Conservation (phyloP, 1,284 basidiomycete species). For the Dichomitus squalens region DNA sequence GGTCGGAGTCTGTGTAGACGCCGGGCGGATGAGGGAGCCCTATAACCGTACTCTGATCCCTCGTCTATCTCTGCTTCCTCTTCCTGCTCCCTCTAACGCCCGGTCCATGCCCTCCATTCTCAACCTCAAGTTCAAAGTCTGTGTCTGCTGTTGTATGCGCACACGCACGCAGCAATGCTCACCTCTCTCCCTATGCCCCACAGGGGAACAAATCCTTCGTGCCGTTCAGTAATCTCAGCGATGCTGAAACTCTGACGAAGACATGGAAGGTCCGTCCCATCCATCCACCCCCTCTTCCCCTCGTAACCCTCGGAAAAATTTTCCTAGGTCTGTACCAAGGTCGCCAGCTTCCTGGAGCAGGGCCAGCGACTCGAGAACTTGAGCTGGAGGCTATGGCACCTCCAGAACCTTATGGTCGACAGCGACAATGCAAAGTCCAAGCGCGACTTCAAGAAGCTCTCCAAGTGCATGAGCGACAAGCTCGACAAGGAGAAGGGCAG, state of each 20-base stretch:
- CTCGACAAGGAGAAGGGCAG: conserved; percentile 86
- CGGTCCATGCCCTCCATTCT: conserved; percentile 75
- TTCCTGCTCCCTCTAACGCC: conserved; percentile 23
- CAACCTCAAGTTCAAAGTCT: conserved; percentile 85
- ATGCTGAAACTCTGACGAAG: conserved; percentile 79
- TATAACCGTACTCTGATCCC: conserved; percentile 30
- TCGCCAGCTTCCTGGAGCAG: conserved; percentile 84
- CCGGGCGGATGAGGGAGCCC: conserved; percentile 24
- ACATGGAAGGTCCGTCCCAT: conserved; percentile 73
- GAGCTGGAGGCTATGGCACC: conserved; percentile 85
- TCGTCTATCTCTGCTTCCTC: conserved; percentile 26
- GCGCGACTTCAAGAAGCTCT: conserved; percentile 84
- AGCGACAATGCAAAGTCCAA: conserved; percentile 83
- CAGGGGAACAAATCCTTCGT: conserved; percentile 90
- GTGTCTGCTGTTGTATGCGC: conserved; percentile 28
- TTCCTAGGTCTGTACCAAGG: conserved; percentile 77
- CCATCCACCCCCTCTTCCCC: not conserved
- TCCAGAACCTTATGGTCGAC: conserved; percentile 86
- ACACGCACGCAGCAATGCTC: conserved; percentile 21
- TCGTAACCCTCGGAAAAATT: conserved; percentile 13
- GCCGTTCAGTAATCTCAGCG: conserved; percentile 82
- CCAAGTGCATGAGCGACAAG: conserved; percentile 83
- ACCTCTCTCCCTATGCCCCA: conserved; percentile 28
- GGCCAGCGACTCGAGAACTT: conserved; percentile 86
- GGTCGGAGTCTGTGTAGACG: conserved; percentile 5